phyloP scores from a whole-genome alignment of 345 rosid genomes.

The Iberis pinnata region DNA sequence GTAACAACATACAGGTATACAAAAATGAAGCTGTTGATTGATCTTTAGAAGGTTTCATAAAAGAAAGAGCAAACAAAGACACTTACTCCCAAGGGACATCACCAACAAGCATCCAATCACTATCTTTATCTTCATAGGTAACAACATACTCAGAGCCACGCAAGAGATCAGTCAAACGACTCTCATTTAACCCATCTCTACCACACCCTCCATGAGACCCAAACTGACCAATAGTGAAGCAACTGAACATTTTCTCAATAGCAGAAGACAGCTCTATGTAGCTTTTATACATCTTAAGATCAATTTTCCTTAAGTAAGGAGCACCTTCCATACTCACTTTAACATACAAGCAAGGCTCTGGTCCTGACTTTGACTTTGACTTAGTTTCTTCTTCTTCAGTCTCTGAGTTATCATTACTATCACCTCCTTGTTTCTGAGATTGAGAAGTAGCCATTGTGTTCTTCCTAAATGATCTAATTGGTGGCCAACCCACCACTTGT shows the following conservation, averaged over 20 bases:
- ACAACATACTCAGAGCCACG: conserved; percentile 74
- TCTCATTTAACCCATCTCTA: conserved; percentile 46
- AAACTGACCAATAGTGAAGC: conserved; percentile 64
- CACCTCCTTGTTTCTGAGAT: conserved; percentile 37
- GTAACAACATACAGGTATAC: not conserved
- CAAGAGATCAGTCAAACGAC: conserved; percentile 46
- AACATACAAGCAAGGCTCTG: conserved; percentile 48
- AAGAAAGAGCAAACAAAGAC: conserved; percentile 26
- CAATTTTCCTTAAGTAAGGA: conserved; percentile 69
- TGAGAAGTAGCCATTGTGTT: conserved; percentile 61
- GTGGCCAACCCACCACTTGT: conserved; percentile 87
- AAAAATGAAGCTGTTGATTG: conserved; percentile 13
- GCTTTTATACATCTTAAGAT: conserved; percentile 54
- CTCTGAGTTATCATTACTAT: conserved; percentile 15
- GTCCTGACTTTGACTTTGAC: conserved; percentile 39
- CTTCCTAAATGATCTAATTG: conserved; percentile 65
- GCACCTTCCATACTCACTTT: conserved; percentile 87
- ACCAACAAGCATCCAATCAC: conserved; percentile 87
- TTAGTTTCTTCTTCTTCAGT: conserved; percentile 38
- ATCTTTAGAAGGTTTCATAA: no score
- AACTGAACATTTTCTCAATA: conserved; percentile 69
- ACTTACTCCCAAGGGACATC: conserved; percentile 91
- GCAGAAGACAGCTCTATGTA: conserved; percentile 52
- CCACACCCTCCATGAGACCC: conserved; percentile 46
- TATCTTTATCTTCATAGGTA: conserved; percentile 74